Evolutionary conservation across 2,329 filamentous ascomycete genomes (phyloP).

Genomic region (Exophiala oligosperma): DNA sequence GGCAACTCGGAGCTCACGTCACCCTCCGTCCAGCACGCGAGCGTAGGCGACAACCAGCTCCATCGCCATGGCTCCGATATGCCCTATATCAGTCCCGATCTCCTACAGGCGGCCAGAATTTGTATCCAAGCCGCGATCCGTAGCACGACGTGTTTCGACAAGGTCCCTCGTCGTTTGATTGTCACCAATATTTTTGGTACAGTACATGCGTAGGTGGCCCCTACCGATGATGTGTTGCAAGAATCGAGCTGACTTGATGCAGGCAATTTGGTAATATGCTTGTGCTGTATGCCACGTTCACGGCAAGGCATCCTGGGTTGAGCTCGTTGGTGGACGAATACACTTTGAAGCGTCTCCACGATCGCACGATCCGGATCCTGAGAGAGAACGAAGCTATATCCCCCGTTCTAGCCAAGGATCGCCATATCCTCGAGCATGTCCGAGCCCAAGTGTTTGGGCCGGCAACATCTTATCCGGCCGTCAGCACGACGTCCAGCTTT

Average conservation of each 20-base stretch:
- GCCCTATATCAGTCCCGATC: slow-evolving; percentile 31
- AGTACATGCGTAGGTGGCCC: slow-evolving; percentile 79
- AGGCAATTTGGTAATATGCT: slow-evolving; percentile 97
- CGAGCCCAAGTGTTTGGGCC: slow-evolving; percentile 41
- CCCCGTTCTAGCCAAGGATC: slow-evolving; percentile 72
- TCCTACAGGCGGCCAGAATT: slow-evolving; percentile 53
- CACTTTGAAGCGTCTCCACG: slow-evolving; percentile 61
- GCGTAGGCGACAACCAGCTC: slow-evolving; percentile 33
- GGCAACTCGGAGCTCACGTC: slow-evolving; percentile 38
- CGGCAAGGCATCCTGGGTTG: slow-evolving; percentile 58
- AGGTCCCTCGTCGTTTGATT: slow-evolving; percentile 65
- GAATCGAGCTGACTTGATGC: slow-evolving; percentile 30
- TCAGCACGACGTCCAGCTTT: slow-evolving; percentile 20
- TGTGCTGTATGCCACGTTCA: slow-evolving; percentile 80
- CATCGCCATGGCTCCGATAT: slow-evolving; percentile 32
- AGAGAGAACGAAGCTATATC: slow-evolving; percentile 68
- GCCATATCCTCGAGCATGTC: slow-evolving; percentile 66
- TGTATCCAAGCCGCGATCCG: slow-evolving; percentile 75
- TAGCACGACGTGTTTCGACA: slow-evolving; percentile 81
- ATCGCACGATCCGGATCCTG: slow-evolving; percentile 76
- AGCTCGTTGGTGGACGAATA: slow-evolving; percentile 57
- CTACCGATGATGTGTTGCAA: background rate
- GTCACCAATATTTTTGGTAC: slow-evolving; percentile 97
- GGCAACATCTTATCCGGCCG: slow-evolving; percentile 7
- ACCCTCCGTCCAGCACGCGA: slow-evolving; percentile 35